Conservation (phyloP, 2,329 filamentous ascomycete genomes). For the Scleromitrula shiraiana region DNA sequence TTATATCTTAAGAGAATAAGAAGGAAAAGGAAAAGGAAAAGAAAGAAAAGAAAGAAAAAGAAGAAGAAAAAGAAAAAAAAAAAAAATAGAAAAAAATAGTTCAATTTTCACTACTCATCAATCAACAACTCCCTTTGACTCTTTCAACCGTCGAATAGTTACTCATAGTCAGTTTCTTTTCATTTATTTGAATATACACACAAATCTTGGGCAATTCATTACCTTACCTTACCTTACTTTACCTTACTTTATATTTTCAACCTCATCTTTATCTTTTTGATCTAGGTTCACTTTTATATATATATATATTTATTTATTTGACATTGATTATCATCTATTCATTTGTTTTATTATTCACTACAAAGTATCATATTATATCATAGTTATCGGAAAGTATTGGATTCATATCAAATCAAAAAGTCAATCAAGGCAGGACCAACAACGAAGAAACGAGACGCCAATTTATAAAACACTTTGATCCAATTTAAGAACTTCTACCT, state of each 20-base stretch:
- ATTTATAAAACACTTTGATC: not conserved
- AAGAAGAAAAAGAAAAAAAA: not conserved
- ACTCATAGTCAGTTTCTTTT: not conserved
- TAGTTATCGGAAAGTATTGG: too few relatives aligned
- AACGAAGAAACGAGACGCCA: too few relatives aligned
- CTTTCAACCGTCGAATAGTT: not conserved
- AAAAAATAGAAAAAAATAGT: not conserved
- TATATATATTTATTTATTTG: too few relatives aligned
- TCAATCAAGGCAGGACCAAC: not conserved
- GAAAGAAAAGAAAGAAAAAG: not conserved
- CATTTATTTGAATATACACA: too few relatives aligned
- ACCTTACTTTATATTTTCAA: too few relatives aligned
- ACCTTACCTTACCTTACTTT: too few relatives aligned
- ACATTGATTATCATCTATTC: too few relatives aligned
- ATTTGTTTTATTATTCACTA: too few relatives aligned
- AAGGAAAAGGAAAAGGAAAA: not conserved
- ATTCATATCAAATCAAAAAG: not conserved
- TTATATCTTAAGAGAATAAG: not conserved
- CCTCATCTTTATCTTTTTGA: too few relatives aligned
- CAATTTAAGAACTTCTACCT: slow-evolving; percentile 5
- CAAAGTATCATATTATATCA: too few relatives aligned
- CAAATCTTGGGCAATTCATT: too few relatives aligned
- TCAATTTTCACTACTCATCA: not conserved
- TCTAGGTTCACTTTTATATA: too few relatives aligned
- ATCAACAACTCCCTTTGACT: not conserved